These are phyloP conservation scores for Arthrobotrys sinensis DNA, from an alignment of 2,329 filamentous ascomycete genomes.

Conservation along the genomic window DNA sequence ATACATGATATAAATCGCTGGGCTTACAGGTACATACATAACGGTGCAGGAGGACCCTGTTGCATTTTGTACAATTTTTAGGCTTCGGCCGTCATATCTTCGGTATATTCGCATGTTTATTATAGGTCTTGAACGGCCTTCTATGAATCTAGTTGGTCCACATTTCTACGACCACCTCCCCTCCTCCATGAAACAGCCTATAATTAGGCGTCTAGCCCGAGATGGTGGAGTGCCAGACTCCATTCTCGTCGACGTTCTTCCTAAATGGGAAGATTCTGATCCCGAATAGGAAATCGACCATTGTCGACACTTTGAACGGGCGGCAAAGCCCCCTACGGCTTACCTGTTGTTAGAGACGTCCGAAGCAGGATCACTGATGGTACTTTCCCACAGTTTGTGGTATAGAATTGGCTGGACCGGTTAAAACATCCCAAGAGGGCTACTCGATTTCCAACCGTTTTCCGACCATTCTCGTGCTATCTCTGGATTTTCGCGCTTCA, in stretches of 20 bases:
- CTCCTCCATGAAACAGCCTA: slow-evolving; percentile 17
- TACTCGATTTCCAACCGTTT: not conserved
- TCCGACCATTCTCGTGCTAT: not conserved
- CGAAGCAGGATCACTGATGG: not conserved
- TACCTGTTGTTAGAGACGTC: slow-evolving; percentile 7
- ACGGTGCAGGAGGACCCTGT: slow-evolving; percentile 10
- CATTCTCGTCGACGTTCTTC: slow-evolving; percentile 15
- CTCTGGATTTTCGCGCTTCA: slow-evolving; percentile 19
- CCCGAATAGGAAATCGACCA: not conserved
- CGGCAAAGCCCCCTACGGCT: slow-evolving; percentile 18
- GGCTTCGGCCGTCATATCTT: slow-evolving; percentile 1
- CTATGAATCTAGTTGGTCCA: slow-evolving; percentile 3
- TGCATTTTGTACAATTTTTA: slow-evolving; percentile 23
- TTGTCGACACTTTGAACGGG: not conserved
- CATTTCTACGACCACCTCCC: slow-evolving; percentile 2
- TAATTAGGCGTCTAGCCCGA: slow-evolving; percentile 26
- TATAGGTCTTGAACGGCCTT: not conserved
- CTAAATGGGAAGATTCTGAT: not conserved
- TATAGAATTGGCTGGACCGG: slow-evolving; percentile 15
- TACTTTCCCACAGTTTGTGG: not conserved
- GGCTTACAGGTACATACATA: slow-evolving; percentile 23
- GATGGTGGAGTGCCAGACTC: slow-evolving; percentile 15
- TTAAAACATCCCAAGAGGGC: slow-evolving; percentile 24
- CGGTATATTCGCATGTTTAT: not conserved
- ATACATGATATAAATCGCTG: slow-evolving; percentile 36